phyloP scores from a whole-genome alignment of 2,329 filamentous ascomycete species.

The Trichoderma oligosporum region DNA sequence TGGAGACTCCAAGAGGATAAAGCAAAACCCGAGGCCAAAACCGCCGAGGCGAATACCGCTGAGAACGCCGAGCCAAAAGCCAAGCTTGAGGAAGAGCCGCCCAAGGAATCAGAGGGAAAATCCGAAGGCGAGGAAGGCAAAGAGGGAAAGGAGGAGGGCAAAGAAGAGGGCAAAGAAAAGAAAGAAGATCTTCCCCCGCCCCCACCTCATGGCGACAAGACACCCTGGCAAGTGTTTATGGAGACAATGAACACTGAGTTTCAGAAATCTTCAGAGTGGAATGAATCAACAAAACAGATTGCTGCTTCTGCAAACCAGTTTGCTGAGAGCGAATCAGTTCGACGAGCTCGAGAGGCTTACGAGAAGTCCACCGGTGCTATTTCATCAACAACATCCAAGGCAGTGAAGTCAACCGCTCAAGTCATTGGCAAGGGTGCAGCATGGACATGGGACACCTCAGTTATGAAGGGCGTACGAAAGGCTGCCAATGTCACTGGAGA shows the following conservation, averaged over 20 bases:
- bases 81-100: constrained; percentile 24
- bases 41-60: not conserved
- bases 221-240: constrained; percentile 97
- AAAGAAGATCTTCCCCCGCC: constrained; percentile 74
- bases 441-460: constrained; percentile 95
- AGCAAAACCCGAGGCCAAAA: constrained; percentile 23
- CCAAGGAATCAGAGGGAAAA: constrained; percentile 41
- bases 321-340: constrained; percentile 86
- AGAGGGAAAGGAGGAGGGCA: constrained; percentile 41
- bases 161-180: constrained; percentile 51
- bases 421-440: constrained; percentile 85
- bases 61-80: constrained; percentile 21
- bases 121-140: constrained; percentile 44
- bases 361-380: constrained; percentile 81
- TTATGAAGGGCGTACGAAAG: constrained; percentile 85
- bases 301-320: constrained; percentile 87
- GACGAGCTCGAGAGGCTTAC: constrained; percentile 80
- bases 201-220: constrained; percentile 97
- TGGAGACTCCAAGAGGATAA: constrained; percentile 33
- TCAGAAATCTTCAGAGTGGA: constrained; percentile 97
- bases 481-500: constrained; percentile 82
- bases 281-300: constrained; percentile 94
- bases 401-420: constrained; percentile 78
- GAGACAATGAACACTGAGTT: constrained; percentile 95
- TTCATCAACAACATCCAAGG: constrained; percentile 70